A percentile compares a stretch with the other conserved stretches of the same genome.
Conservation (phyloP, 805 yeast species). For the Ogataea henricii region DNA sequence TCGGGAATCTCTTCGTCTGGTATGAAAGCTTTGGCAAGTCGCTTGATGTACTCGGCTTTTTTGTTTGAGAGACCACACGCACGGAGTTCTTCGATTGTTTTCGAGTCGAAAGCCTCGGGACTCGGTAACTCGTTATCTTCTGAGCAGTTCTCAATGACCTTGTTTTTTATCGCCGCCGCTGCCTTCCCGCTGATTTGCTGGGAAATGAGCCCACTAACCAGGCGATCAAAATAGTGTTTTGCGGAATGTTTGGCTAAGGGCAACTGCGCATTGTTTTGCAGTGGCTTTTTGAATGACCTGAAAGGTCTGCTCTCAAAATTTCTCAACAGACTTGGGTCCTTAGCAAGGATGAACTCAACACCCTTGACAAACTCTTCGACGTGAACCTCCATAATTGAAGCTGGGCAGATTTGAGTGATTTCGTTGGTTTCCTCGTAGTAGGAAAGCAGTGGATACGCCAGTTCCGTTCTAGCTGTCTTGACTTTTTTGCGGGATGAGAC, state of each 20-base stretch:
- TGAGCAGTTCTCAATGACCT: conserved; percentile 25
- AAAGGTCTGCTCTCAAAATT: conserved; percentile 11
- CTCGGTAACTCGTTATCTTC: conserved; percentile 45
- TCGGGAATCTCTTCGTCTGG: conserved; percentile 23
- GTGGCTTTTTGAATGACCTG: conserved; percentile 6
- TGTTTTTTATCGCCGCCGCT: conserved; percentile 61
- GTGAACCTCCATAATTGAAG: conserved; percentile 13
- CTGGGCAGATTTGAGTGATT: not conserved
- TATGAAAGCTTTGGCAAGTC: conserved; percentile 54
- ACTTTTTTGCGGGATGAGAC: not conserved
- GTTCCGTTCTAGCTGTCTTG: not conserved
- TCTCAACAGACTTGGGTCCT: conserved; percentile 27
- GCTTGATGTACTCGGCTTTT: conserved; percentile 63
- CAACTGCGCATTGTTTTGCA: conserved; percentile 1
- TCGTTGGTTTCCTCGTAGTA: not conserved
- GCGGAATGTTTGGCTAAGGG: conserved; percentile 8
- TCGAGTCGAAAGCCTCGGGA: conserved; percentile 47
- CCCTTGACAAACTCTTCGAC: conserved; percentile 28
- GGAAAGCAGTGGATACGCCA: not conserved
- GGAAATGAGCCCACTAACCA: conserved; percentile 55
- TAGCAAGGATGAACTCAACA: conserved; percentile 23
- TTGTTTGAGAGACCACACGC: conserved; percentile 67
- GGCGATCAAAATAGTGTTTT: conserved; percentile 41
- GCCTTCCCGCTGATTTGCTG: conserved; percentile 85
- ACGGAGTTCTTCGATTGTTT: conserved; percentile 51